These are phyloP conservation scores for Stephanodiscus triporus DNA, from an alignment of 108 stramenopile species.

Conservation along the genomic window DNA sequence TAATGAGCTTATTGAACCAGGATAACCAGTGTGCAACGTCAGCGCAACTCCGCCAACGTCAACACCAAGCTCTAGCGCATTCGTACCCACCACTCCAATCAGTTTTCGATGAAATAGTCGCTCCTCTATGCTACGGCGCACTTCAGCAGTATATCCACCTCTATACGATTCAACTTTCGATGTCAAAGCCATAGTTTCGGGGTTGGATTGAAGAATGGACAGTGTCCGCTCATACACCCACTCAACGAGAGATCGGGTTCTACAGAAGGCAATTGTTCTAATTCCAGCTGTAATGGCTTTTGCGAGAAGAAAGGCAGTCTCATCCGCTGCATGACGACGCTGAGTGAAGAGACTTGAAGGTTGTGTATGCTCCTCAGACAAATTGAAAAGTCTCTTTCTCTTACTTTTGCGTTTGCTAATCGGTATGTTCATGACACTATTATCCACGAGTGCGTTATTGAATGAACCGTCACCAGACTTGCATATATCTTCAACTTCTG, in stretches of 20 bases:
- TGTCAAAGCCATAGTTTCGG: slow-evolving; percentile 50
- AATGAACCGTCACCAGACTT: not conserved
- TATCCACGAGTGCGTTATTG: not conserved
- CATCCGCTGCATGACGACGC: slow-evolving; percentile 86
- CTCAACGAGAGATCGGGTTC: slow-evolving; percentile 92
- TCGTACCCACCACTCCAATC: slow-evolving; percentile 90
- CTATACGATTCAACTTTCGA: slow-evolving; percentile 88
- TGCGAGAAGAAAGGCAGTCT: slow-evolving; percentile 91
- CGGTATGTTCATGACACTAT: slow-evolving; percentile 9
- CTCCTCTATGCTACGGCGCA: slow-evolving; percentile 89
- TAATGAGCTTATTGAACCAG: slow-evolving; percentile 67
- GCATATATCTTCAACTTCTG: not conserved
- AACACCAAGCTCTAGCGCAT: slow-evolving; percentile 94
- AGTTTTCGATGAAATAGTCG: slow-evolving; percentile 85
- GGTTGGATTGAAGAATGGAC: slow-evolving; percentile 51
- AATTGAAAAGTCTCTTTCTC: slow-evolving; percentile 9
- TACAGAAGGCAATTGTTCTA: slow-evolving; percentile 94
- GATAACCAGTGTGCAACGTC: slow-evolving; percentile 94
- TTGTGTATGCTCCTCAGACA: not conserved
- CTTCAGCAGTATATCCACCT: slow-evolving; percentile 90
- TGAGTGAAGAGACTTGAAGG: slow-evolving; percentile 20
- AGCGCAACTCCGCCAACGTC: slow-evolving; percentile 95
- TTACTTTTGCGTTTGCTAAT: slow-evolving; percentile 18
- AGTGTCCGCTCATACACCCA: slow-evolving; percentile 80
- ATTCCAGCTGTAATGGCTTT: slow-evolving; percentile 75